A percentile compares a stretch with the other conserved stretches of the same genome.
Evolutionary conservation across 306 rosid species (phyloP).

Genomic region (Medicago arabica): DNA sequence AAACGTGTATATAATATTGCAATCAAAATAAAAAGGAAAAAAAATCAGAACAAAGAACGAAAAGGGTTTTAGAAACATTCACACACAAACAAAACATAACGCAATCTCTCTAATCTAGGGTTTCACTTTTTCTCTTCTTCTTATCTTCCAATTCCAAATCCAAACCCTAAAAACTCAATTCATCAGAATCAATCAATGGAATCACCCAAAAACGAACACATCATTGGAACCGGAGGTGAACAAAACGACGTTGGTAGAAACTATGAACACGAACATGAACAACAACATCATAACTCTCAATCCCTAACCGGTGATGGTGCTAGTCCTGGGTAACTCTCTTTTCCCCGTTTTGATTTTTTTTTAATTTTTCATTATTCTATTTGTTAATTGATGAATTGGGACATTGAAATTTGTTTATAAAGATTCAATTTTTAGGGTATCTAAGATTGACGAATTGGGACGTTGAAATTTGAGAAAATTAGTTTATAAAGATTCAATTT

Average conservation of each 20-base stretch:
- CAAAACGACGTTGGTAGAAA: constrained; percentile 54
- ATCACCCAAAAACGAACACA: constrained; percentile 53
- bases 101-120: too few species aligned
- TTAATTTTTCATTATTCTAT: neutral
- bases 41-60: too few species aligned
- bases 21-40: too few species aligned
- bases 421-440: neutral
- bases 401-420: neutral
- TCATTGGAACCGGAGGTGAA: constrained; percentile 59
- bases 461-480: neutral
- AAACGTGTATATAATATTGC: too few species aligned
- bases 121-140: too few species aligned
- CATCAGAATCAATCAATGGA: constrained; percentile 76
- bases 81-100: too few species aligned
- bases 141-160: constrained; percentile 10
- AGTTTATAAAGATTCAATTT: too few species aligned
- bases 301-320: constrained; percentile 92
- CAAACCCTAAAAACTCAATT: neutral
- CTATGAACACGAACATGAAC: constrained; percentile 48
- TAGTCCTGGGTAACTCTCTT: constrained; percentile 78
- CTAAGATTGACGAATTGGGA: neutral
- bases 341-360: neutral
- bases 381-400: neutral
- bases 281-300: constrained; percentile 70
- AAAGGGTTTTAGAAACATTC: too few species aligned